Evolutionary conservation across 2,329 filamentous ascomycete species (phyloP).

Genomic region (Aureobasidium sp.): DNA sequence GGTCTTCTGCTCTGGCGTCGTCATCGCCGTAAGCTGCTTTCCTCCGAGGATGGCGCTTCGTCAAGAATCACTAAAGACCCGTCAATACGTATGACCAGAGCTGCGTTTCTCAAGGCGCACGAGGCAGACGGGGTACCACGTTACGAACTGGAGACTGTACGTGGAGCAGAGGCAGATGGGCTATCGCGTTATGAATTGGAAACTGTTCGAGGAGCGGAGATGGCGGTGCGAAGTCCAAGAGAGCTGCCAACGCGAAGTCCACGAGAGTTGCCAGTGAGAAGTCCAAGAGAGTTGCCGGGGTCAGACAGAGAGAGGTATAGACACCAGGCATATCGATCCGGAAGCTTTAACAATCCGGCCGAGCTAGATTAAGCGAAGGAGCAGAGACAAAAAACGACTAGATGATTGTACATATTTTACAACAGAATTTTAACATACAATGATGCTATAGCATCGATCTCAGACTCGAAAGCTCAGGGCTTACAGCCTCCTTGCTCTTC

Average conservation of each 20-base stretch:
- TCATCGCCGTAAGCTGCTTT: background rate
- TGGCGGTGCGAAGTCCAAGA: too few relatives aligned
- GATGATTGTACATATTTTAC: background rate
- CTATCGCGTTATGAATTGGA: background rate
- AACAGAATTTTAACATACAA: background rate
- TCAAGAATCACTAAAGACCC: background rate
- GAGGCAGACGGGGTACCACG: background rate
- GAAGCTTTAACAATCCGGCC: background rate
- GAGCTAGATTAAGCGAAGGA: background rate
- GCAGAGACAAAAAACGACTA: background rate
- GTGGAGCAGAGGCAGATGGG: background rate
- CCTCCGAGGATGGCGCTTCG: background rate
- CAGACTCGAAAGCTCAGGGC: constrained; percentile 43
- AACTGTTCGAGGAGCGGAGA: background rate
- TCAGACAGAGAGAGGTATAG: background rate
- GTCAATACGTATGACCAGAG: background rate
- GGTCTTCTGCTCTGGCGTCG: background rate
- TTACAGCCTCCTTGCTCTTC: constrained; percentile 66
- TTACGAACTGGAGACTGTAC: background rate
- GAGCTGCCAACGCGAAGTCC: too few relatives aligned
- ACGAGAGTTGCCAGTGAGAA: background rate
- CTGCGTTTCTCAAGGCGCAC: background rate
- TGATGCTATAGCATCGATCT: constrained; percentile 2
- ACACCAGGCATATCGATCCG: background rate
- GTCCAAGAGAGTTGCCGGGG: background rate